Percentiles rank a stretch among this genome's conserved stretches.
These are phyloP conservation scores for Whalleya microplaca DNA, from an alignment of 2,329 filamentous ascomycete species.

Conservation along the genomic window DNA sequence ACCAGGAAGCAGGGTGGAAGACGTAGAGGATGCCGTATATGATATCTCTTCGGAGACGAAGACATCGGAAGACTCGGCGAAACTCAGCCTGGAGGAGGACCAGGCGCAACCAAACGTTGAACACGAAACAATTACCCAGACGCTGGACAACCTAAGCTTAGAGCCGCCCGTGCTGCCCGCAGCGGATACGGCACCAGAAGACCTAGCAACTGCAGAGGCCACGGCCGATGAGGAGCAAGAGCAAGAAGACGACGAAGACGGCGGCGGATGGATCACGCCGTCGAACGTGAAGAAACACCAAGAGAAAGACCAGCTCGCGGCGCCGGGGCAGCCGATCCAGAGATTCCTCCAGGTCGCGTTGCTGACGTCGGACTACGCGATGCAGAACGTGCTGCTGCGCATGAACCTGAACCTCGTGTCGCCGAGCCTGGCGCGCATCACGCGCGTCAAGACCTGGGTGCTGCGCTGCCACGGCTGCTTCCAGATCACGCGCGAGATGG, in stretches of 20 bases:
- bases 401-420: conserved; percentile 93
- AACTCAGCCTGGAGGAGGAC: neutral
- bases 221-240: conserved; percentile 34
- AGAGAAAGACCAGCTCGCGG: conserved; percentile 61
- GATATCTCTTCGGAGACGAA: neutral
- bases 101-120: conserved; percentile 17
- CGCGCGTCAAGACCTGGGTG: conserved; percentile 84
- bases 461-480: conserved; percentile 96
- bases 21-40: conserved; percentile 11
- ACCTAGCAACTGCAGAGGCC: conserved; percentile 9
- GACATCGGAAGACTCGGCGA: neutral
- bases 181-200: conserved; percentile 17
- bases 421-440: conserved; percentile 76
- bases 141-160: conserved; percentile 30
- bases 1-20: conserved; percentile 8
- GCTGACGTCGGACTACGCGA: conserved; percentile 93
- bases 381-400: conserved; percentile 95
- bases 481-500: conserved; percentile 78
- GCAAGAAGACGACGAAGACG: conserved; percentile 52
- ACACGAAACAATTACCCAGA: conserved; percentile 30
- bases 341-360: conserved; percentile 83
- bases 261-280: conserved; percentile 91
- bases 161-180: conserved; percentile 25
- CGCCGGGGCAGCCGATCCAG: conserved; percentile 54
- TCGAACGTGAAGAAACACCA: conserved; percentile 87